These are phyloP conservation scores for Paraconiothyrium sp. DNA, from an alignment of 2,329 filamentous ascomycete species.

Conservation along the genomic window DNA sequence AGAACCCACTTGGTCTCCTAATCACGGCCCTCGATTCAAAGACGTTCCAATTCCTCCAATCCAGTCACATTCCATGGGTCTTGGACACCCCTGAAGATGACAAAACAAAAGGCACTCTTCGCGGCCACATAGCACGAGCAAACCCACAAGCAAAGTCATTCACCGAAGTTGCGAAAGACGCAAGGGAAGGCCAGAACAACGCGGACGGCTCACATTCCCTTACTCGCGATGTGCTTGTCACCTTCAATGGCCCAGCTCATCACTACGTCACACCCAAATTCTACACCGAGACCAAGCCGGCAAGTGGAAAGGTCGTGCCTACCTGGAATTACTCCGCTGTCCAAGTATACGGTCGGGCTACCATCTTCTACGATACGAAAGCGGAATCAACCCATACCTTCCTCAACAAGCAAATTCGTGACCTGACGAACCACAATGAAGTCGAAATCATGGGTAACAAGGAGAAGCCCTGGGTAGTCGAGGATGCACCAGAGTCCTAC, in stretches of 20 bases:
- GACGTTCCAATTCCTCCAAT: conserved; percentile 29
- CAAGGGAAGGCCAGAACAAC: conserved; percentile 4
- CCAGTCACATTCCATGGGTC: conserved; percentile 39
- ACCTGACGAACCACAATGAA: conserved; percentile 64
- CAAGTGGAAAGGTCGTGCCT: conserved; percentile 71
- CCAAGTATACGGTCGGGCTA: conserved; percentile 69
- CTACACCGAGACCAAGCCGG: conserved; percentile 72
- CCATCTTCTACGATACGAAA: conserved; percentile 63
- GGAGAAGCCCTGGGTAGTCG: conserved; percentile 65
- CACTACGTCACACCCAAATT: conserved; percentile 73
- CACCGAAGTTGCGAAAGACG: conserved; percentile 59
- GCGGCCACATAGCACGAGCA: conserved; percentile 69
- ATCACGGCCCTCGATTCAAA: conserved; percentile 65
- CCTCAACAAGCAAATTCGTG: conserved; percentile 62
- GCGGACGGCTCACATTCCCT: conserved; percentile 15
- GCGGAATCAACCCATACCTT: conserved; percentile 58
- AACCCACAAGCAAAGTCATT: conserved; percentile 73
- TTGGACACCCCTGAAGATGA: conserved; percentile 49
- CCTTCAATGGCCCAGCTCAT: conserved; percentile 68
- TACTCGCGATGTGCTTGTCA: conserved; percentile 66
- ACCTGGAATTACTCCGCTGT: conserved; percentile 77
- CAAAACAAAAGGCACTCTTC: conserved; percentile 60
- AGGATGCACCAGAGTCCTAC: conserved; percentile 66
- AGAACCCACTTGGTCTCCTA: conserved; percentile 69
- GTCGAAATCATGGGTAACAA: conserved; percentile 64